Percentiles rank a stretch among this genome's conserved stretches.
phyloP scores from a whole-genome alignment of 2,329 filamentous ascomycete genomes.

The Lachnellula occidentalis region DNA sequence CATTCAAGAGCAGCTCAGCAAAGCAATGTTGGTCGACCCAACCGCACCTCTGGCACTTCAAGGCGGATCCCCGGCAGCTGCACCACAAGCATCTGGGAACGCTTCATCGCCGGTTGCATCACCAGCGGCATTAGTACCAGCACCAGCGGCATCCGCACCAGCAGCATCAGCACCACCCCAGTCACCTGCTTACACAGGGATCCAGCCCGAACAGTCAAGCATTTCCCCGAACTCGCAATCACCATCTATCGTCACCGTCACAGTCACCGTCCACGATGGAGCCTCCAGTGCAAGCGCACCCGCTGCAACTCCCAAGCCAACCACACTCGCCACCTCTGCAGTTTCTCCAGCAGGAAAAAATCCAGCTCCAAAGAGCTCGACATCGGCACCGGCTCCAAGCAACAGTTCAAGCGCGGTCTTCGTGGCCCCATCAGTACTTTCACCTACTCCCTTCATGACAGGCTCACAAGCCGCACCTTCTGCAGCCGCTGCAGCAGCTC shows the following conservation, averaged over 20 bases:
- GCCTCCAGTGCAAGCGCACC: not conserved
- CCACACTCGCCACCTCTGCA: too few relatives aligned
- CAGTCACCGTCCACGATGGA: slow-evolving; percentile 27
- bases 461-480: too few relatives aligned
- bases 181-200: slow-evolving; percentile 4
- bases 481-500: too few relatives aligned
- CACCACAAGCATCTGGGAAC: not conserved
- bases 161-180: slow-evolving; percentile 8
- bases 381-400: slow-evolving; percentile 20
- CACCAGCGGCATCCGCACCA: slow-evolving; percentile 3
- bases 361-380: not conserved
- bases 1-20: slow-evolving; percentile 5
- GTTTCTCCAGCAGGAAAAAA: too few relatives aligned
- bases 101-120: not conserved
- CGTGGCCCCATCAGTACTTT: not conserved
- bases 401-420: not conserved
- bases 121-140: slow-evolving; percentile 1
- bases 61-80: not conserved
- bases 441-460: too few relatives aligned
- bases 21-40: slow-evolving; percentile 8
- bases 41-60: not conserved
- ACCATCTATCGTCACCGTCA: slow-evolving; percentile 34
- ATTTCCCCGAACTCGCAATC: slow-evolving; percentile 6
- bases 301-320: too few relatives aligned
- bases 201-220: not conserved